phyloP scores from a whole-genome alignment of 805 yeast species.

The Helenozyma rhizophorensis region DNA sequence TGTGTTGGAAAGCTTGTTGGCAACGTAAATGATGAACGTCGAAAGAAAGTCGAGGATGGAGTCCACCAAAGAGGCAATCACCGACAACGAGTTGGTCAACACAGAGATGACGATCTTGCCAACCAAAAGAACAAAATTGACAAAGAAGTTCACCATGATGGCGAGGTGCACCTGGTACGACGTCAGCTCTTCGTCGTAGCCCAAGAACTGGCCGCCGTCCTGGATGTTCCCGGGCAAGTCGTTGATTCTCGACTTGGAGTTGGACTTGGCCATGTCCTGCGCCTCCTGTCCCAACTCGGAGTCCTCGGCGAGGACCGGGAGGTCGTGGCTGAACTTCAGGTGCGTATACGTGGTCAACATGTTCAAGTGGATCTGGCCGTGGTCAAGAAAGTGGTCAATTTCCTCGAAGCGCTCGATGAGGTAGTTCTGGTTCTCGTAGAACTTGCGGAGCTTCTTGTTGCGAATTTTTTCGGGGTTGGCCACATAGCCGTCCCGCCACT shows the following conservation, averaged over 20 bases:
- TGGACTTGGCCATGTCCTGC: conserved; percentile 9
- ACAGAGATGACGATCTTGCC: conserved; percentile 60
- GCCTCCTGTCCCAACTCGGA: conserved; percentile 7
- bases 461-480: conserved; percentile 17
- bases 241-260: conserved; percentile 26
- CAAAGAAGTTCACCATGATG: conserved; percentile 56
- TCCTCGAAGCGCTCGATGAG: conserved; percentile 52
- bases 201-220: conserved; percentile 55
- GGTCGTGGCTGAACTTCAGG: conserved; percentile 9
- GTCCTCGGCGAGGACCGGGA: conserved; percentile 14
- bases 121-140: conserved; percentile 53
- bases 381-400: conserved; percentile 63
- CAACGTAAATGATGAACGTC: conserved; percentile 63
- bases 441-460: conserved; percentile 30
- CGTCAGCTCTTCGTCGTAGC: conserved; percentile 42
- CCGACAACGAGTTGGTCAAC: conserved; percentile 68
- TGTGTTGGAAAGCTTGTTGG: conserved; percentile 47
- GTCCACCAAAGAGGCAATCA: conserved; percentile 75
- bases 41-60: conserved; percentile 71
- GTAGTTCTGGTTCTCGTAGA: conserved; percentile 57
- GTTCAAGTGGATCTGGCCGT: conserved; percentile 57
- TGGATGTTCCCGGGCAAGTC: conserved; percentile 58
- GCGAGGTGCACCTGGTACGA: conserved; percentile 49
- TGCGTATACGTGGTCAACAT: conserved; percentile 57
- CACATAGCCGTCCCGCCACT: conserved; percentile 25